phyloP scores from a whole-genome alignment of 1,284 basidiomycete genomes.

The Tetrapyrgos nigripes region DNA sequence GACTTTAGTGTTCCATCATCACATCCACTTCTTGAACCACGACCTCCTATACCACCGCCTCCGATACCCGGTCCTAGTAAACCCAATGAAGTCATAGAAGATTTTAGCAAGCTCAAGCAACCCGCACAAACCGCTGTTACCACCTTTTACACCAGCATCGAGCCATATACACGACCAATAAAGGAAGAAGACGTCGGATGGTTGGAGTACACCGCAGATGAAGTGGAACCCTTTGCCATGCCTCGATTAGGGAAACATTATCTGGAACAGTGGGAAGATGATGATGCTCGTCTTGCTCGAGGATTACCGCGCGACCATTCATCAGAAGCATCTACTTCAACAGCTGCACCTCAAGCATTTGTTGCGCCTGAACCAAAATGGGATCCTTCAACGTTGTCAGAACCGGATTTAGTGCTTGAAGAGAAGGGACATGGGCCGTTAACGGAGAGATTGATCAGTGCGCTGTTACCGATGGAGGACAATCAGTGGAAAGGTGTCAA shows the following conservation, averaged over 20 bases:
- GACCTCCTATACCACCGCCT: slow-evolving; percentile 70
- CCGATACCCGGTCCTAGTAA: slow-evolving; percentile 82
- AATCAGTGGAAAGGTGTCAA: slow-evolving; percentile 72
- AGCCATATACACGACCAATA: slow-evolving; percentile 85
- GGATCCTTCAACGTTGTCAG: slow-evolving; percentile 75
- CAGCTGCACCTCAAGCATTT: slow-evolving; percentile 35
- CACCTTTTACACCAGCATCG: slow-evolving; percentile 86
- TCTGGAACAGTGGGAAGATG: slow-evolving; percentile 90
- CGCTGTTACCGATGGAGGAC: slow-evolving; percentile 73
- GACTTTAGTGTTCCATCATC: slow-evolving; percentile 64
- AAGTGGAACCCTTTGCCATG: slow-evolving; percentile 85
- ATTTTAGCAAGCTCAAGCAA: slow-evolving; percentile 85
- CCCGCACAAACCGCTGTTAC: slow-evolving; percentile 68
- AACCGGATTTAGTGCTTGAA: slow-evolving; percentile 68
- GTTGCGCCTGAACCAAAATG: slow-evolving; percentile 61
- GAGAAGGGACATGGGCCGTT: slow-evolving; percentile 80
- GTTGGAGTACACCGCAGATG: slow-evolving; percentile 87
- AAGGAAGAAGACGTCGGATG: slow-evolving; percentile 93
- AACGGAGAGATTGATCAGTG: slow-evolving; percentile 82
- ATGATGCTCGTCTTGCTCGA: slow-evolving; percentile 74
- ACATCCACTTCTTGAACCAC: slow-evolving; percentile 61
- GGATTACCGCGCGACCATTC: slow-evolving; percentile 33
- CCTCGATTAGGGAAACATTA: slow-evolving; percentile 92
- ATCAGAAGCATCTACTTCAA: slow-evolving; percentile 50
- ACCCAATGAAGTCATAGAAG: slow-evolving; percentile 82